Conservation (phyloP, 129 eudicot genomes). For the Flaveria sonorensis region DNA sequence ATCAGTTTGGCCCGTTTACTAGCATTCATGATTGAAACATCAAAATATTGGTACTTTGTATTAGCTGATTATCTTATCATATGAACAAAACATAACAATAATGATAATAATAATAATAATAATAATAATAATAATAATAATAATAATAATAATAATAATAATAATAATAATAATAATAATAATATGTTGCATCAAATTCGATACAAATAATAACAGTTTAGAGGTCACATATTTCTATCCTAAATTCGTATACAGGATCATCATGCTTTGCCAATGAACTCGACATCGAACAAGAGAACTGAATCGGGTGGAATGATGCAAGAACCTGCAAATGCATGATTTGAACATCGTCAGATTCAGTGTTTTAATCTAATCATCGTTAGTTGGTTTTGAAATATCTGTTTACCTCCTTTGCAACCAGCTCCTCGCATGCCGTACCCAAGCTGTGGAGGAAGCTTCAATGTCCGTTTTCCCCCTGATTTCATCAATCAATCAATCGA, state of each 20-base stretch:
- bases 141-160: not conserved
- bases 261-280: constrained; percentile 83
- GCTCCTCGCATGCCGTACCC: constrained; percentile 94
- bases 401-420: constrained; percentile 85
- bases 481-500: not conserved
- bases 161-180: not conserved
- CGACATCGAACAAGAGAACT: constrained; percentile 82
- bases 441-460: constrained; percentile 81
- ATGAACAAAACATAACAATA: constrained; percentile 23
- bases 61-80: constrained; percentile 21
- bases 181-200: not conserved
- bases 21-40: constrained; percentile 19
- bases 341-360: constrained; percentile 18
- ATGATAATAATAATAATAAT: no score
- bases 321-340: constrained; percentile 51
- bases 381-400: not conserved
- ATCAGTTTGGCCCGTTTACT: constrained; percentile 1
- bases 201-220: not conserved
- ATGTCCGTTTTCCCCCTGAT: constrained; percentile 79
- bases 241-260: not conserved
- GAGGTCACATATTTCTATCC: constrained; percentile 3
- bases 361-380: not conserved
- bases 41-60: constrained; percentile 17
- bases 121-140: not conserved
- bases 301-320: constrained; percentile 96